phyloP scores from a whole-genome alignment of 352 stramenopile species.

The Saprolegnia parasitica region DNA sequence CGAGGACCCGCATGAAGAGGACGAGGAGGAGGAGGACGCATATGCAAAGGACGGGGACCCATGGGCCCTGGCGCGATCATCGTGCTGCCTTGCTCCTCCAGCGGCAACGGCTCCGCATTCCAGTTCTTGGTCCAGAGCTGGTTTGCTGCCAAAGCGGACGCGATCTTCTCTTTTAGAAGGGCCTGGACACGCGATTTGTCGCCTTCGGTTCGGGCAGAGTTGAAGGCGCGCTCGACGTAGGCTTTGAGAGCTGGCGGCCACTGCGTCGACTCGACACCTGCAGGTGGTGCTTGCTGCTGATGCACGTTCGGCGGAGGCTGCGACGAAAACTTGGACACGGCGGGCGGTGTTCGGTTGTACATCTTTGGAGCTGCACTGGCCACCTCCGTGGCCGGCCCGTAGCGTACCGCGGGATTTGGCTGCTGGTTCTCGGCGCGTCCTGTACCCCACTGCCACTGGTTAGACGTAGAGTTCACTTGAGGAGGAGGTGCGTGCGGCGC shows the following conservation, averaged over 20 bases:
- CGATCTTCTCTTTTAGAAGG: slow-evolving; percentile 75
- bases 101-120: slow-evolving; percentile 62
- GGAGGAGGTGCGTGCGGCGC: not conserved
- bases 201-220: slow-evolving; percentile 59
- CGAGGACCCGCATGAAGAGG: slow-evolving; percentile 9
- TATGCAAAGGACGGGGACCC: not conserved
- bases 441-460: slow-evolving; percentile 69
- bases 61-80: not conserved
- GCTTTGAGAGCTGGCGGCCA: slow-evolving; percentile 79
- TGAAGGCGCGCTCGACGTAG: slow-evolving; percentile 84
- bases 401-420: slow-evolving; percentile 29
- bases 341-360: slow-evolving; percentile 27
- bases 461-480: slow-evolving; percentile 25
- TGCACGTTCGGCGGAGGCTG: slow-evolving; percentile 15
- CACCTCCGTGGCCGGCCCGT: slow-evolving; percentile 46
- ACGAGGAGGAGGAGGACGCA: slow-evolving; percentile 15
- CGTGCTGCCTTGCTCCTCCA: slow-evolving; percentile 9
- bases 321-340: slow-evolving; percentile 23
- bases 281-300: slow-evolving; percentile 26
- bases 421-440: slow-evolving; percentile 31
- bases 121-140: slow-evolving; percentile 84
- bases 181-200: slow-evolving; percentile 79
- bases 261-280: slow-evolving; percentile 38
- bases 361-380: slow-evolving; percentile 32
- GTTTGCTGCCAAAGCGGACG: slow-evolving; percentile 77